Percentiles rank a stretch among this genome's conserved stretches.
Conservation (phyloP, 345 rosid genomes). For the Brassica juncea region DNA sequence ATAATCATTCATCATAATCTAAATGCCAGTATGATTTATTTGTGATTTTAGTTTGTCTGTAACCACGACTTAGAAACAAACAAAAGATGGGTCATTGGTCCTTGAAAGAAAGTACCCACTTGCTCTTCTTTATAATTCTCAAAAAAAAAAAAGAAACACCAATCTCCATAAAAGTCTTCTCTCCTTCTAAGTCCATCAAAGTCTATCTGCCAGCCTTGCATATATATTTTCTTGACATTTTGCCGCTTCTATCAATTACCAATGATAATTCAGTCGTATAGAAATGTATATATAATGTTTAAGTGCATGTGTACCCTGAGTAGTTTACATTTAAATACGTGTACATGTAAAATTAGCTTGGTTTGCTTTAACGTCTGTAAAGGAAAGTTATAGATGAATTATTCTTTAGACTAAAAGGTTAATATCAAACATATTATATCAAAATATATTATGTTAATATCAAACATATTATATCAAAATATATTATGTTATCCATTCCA, state of each 20-base stretch:
- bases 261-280: conserved; percentile 1
- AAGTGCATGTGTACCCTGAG: conserved; percentile 7
- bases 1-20: background rate
- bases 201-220: conserved; percentile 42
- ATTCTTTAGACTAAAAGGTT: background rate
- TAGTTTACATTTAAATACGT: background rate
- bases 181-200: conserved; percentile 24
- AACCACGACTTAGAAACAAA: conserved; percentile 6
- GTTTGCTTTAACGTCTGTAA: conserved; percentile 24
- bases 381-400: background rate
- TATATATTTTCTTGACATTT: background rate
- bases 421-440: background rate
- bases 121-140: conserved; percentile 28
- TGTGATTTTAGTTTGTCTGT: conserved; percentile 12
- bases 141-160: conserved; percentile 18
- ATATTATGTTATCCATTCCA: background rate
- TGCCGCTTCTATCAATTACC: conserved; percentile 10
- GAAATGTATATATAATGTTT: background rate
- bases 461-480: too few relatives aligned
- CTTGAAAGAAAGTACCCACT: conserved; percentile 29
- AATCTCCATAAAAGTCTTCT: conserved; percentile 39
- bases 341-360: conserved; percentile 4
- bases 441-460: too few relatives aligned
- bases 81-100: conserved; percentile 32
- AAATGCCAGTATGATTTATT: background rate